Evolutionary conservation across 2,329 filamentous ascomycete genomes (phyloP).

Genomic region (Exophiala alcalophila): DNA sequence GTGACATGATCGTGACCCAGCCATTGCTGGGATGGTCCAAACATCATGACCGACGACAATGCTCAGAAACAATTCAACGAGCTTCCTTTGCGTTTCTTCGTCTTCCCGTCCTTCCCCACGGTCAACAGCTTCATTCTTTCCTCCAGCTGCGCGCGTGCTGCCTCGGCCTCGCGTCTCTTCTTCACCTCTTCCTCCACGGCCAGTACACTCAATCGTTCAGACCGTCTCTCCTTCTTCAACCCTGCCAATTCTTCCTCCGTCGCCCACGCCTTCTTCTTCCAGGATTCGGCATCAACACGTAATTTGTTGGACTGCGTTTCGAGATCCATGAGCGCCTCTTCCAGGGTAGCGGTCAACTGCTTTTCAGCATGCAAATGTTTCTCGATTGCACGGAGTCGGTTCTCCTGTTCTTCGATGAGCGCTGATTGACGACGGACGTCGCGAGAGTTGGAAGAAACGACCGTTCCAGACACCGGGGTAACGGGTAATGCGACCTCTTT

Average conservation of each 20-base stretch:
- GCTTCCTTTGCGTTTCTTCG: slow-evolving; percentile 89
- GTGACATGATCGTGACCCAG: no score
- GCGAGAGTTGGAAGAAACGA: slow-evolving; percentile 22
- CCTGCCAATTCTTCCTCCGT: slow-evolving; percentile 62
- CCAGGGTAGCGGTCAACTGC: slow-evolving; percentile 89
- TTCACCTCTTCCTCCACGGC: slow-evolving; percentile 95
- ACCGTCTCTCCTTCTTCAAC: slow-evolving; percentile 58
- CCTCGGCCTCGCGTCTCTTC: slow-evolving; percentile 85
- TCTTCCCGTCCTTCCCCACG: slow-evolving; percentile 45
- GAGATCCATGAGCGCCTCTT: slow-evolving; percentile 91
- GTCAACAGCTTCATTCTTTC: slow-evolving; percentile 91
- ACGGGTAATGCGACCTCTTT: slow-evolving; percentile 61
- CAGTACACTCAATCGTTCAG: slow-evolving; percentile 67
- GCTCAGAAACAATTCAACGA: slow-evolving; percentile 93
- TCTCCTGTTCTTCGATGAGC: slow-evolving; percentile 89
- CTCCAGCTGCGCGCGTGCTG: slow-evolving; percentile 82
- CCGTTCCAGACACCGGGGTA: slow-evolving; percentile 22
- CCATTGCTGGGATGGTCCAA: no score
- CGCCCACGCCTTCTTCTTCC: slow-evolving; percentile 78
- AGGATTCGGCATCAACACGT: slow-evolving; percentile 83
- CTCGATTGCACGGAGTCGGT: slow-evolving; percentile 90
- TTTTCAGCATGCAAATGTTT: slow-evolving; percentile 96
- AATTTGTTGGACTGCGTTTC: slow-evolving; percentile 89
- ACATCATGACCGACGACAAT: no score
- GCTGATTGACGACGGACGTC: slow-evolving; percentile 56